These are phyloP conservation scores for Termitomyces heimii DNA, from an alignment of 768 basidiomycete genomes.

Conservation along the genomic window DNA sequence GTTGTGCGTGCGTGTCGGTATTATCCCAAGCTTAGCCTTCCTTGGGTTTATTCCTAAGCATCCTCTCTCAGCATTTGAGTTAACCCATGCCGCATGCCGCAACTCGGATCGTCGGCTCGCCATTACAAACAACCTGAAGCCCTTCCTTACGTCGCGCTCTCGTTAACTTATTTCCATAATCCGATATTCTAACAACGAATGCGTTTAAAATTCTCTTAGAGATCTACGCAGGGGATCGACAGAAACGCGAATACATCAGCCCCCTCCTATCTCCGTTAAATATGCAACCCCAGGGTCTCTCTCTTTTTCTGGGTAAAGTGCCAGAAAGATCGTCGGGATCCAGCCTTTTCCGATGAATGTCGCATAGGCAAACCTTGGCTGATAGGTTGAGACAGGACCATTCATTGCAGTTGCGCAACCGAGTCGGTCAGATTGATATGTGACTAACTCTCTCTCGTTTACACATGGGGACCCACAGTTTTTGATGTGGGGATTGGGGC, in stretches of 20 bases:
- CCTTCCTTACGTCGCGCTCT: neutral
- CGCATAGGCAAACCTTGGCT: neutral
- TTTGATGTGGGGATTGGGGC: neutral
- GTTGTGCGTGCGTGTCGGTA: neutral
- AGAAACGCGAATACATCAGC: neutral
- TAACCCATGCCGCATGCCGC: no score
- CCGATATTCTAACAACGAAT: no score
- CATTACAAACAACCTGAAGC: neutral
- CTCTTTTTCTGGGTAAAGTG: neutral
- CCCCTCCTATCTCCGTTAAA: constrained; percentile 1
- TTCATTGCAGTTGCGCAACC: neutral
- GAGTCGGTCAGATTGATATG: no score
- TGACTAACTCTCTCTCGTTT: no score
- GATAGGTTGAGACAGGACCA: neutral
- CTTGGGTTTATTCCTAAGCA: neutral
- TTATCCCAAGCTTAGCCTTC: neutral
- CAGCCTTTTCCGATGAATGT: neutral
- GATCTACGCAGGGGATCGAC: neutral
- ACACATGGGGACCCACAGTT: neutral
- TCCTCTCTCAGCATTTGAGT: neutral
- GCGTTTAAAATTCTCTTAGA: no score
- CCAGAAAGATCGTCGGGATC: neutral
- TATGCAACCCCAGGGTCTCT: neutral
- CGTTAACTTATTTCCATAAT: no score
- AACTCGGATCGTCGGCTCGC: neutral